Evolutionary conservation across 2,329 filamentous ascomycete genomes (phyloP), one percentile per base, ranked within the genome.

Genomic region (Akanthomyces uredinophilus): DNA sequence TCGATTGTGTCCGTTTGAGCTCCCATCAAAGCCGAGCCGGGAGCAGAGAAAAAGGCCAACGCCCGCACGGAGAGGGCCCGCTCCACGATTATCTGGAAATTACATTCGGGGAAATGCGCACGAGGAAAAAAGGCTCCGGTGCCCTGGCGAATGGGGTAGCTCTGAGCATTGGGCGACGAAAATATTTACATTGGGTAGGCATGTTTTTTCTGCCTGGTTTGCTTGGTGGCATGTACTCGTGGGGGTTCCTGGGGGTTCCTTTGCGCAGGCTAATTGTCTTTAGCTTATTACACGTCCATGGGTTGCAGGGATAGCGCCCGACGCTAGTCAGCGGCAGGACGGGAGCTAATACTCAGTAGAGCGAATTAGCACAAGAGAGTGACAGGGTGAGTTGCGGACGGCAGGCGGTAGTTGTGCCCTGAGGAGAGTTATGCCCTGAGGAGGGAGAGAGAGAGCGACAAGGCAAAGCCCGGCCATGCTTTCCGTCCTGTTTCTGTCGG

Each of bases 31-130:
- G 27, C 27, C 27, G 27, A 29, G 27, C 27, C 27, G 18, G 35
- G 14, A 11, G 32, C 14, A 53, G 18, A 22, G n/a, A 18, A n/a
- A 10, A 10, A 29, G n/a, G n/a, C 22, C 24, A 54, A 16, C 16
- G 52, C 52, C 24, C 22, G 35, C 35, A 20, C 32, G 22, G 37
- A 22, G 52, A 55, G 52, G 52, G 52, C 37, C 37, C 52, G 22
- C 52, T 55, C 52, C 37, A 55, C 18, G 52, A 43, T 44, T 20
- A n/a, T 55, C 27, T 55, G 52, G 52, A 20, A 55, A 43, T 55
- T 55, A 29, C 52, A 29, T 43, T 8, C 22, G 52, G 24, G n/a
- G 29, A 43, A 20, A 55, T 32, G 52, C 10, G 22, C 37, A 43
- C 2, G 43, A 55, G 22, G n/a, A 55, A 37, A 46, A 46, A 55